Conservation (phyloP, 2,329 filamentous ascomycete genomes). For the Teratosphaeria epicoccoides region DNA sequence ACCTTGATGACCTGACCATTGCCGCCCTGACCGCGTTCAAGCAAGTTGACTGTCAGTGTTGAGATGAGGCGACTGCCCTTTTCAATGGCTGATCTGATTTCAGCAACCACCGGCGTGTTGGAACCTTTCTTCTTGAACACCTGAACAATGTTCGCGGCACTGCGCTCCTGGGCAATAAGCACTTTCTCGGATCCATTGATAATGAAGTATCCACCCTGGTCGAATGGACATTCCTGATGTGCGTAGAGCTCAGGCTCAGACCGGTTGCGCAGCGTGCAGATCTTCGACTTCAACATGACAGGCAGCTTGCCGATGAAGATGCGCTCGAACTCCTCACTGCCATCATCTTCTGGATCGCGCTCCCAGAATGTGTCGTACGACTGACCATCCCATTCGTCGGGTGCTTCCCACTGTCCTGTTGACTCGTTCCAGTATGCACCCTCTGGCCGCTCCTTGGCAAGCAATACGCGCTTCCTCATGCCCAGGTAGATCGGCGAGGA, state of each 20-base stretch:
- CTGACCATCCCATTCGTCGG: slow-evolving; percentile 29
- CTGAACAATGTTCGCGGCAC: slow-evolving; percentile 96
- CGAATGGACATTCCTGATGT: slow-evolving; percentile 94
- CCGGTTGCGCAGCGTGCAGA: slow-evolving; percentile 78
- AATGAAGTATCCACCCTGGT: slow-evolving; percentile 96
- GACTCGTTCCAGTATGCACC: slow-evolving; percentile 55
- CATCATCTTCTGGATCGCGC: slow-evolving; percentile 24
- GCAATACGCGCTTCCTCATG: slow-evolving; percentile 73
- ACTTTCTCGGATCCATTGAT: slow-evolving; percentile 99
- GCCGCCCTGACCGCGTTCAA: slow-evolving; percentile 48
- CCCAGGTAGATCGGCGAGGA: slow-evolving; percentile 82
- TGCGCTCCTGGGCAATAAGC: slow-evolving; percentile 92
- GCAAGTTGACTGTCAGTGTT: slow-evolving; percentile 81
- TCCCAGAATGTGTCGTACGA: slow-evolving; percentile 39
- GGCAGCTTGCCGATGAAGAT: slow-evolving; percentile 93
- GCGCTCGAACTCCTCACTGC: slow-evolving; percentile 46
- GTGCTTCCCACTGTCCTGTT: slow-evolving; percentile 34
- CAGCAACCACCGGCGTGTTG: slow-evolving; percentile 83
- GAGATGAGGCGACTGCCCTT: slow-evolving; percentile 93
- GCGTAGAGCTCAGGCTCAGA: slow-evolving; percentile 78
- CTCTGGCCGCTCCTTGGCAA: slow-evolving; percentile 66
- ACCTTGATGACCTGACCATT: slow-evolving; percentile 84
- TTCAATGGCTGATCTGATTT: slow-evolving; percentile 92
- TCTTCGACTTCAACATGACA: slow-evolving; percentile 96
- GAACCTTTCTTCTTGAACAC: slow-evolving; percentile 99